Conservation (phyloP, 2,329 filamentous ascomycete species). For the Aspergillus fijiensis region DNA sequence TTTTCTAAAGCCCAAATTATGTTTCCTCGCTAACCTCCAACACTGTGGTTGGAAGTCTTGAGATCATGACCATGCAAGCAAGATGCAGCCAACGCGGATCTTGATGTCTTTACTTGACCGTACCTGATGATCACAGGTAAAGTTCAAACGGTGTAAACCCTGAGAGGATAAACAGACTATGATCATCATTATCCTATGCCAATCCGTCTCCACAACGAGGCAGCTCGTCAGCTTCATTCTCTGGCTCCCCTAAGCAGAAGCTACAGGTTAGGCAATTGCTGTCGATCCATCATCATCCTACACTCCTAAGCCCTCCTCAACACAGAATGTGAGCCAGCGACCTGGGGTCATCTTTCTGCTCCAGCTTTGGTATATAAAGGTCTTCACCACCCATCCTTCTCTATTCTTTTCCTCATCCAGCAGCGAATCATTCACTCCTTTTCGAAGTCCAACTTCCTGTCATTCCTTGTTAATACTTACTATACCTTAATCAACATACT, state of each 20-base stretch:
- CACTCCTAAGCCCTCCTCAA: neutral
- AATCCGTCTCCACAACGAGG: constrained; percentile 10
- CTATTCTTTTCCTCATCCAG: constrained; percentile 8
- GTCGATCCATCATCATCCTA: constrained; percentile 3
- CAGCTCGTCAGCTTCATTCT: constrained; percentile 1
- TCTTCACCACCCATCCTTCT: neutral
- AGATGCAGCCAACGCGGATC: neutral
- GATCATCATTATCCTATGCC: neutral
- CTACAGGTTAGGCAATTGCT: neutral
- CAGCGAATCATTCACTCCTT: constrained; percentile 17
- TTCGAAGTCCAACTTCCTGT: constrained; percentile 17
- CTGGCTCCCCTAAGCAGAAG: constrained; percentile 1
- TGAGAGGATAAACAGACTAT: neutral
- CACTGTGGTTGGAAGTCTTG: neutral
- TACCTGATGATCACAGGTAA: neutral
- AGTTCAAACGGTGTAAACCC: neutral
- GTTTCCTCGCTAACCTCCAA: neutral
- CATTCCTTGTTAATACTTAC: constrained; percentile 20
- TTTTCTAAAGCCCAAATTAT: neutral
- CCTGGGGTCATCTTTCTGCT: constrained; percentile 1
- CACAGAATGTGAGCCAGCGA: neutral
- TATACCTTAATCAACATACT: neutral
- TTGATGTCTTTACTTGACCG: neutral
- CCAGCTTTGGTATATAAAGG: constrained; percentile 14
- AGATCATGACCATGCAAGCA: neutral